These are phyloP conservation scores for Tetrahymena elliotti DNA, from an alignment of 73 alveolate genomes.

Conservation along the genomic window DNA sequence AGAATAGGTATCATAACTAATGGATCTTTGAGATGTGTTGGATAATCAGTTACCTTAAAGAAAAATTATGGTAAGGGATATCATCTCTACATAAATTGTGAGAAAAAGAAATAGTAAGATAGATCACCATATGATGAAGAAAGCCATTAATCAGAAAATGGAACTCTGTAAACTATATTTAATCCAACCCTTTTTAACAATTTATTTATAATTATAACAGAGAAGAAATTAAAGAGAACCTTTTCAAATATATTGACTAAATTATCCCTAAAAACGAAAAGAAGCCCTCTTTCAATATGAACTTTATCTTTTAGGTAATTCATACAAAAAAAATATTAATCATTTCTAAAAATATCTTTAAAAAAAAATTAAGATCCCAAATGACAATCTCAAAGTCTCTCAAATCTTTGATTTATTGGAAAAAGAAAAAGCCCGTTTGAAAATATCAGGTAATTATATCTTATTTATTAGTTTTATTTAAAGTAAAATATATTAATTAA, in stretches of 20 bases:
- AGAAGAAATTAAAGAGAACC: neutral
- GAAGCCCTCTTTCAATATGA: neutral
- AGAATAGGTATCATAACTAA: slow-evolving; percentile 87
- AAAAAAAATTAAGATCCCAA: neutral
- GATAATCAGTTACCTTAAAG: slow-evolving; percentile 74
- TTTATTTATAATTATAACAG: no score
- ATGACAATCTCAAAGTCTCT: neutral
- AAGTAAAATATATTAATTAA: neutral
- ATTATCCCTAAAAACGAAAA: neutral
- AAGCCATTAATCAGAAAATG: neutral
- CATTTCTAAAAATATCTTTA: neutral
- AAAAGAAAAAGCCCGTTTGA: neutral
- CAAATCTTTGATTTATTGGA: neutral
- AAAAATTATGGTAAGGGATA: slow-evolving; percentile 84
- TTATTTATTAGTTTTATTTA: neutral
- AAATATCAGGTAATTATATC: neutral
- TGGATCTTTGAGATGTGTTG: slow-evolving; percentile 84
- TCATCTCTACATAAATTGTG: slow-evolving; percentile 64
- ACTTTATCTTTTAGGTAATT: neutral
- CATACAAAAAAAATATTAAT: neutral
- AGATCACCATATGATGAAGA: neutral
- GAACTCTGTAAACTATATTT: neutral
- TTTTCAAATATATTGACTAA: neutral
- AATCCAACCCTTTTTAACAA: no score
- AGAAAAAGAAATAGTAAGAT: slow-evolving; percentile 33